phyloP scores from a whole-genome alignment of 192 early-diverging fungal species.

The Backusella parvicylindrica region DNA sequence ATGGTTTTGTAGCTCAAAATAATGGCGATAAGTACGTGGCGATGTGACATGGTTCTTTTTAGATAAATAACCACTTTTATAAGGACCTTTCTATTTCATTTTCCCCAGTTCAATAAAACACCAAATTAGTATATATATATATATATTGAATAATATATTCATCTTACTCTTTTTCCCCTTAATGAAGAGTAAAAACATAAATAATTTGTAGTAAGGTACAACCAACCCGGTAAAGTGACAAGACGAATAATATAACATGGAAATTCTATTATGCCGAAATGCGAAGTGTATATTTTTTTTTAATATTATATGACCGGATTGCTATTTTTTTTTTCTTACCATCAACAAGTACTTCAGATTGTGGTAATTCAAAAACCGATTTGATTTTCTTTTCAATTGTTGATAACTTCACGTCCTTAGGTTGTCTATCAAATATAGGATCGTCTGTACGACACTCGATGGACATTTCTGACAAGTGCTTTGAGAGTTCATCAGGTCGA shows the following conservation, averaged over 20 bases:
- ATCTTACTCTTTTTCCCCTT: constrained; percentile 42
- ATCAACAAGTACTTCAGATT: neutral
- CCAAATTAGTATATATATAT: neutral
- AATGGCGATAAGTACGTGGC: constrained; percentile 44
- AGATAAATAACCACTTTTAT: constrained; percentile 51
- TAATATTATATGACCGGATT: neutral
- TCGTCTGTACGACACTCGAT: constrained; percentile 5
- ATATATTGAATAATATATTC: neutral
- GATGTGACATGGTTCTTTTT: constrained; percentile 40
- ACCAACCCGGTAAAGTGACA: constrained; percentile 56
- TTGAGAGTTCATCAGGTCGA: neutral
- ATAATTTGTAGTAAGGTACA: constrained; percentile 58
- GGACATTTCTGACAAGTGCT: neutral
- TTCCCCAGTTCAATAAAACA: neutral
- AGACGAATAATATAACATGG: constrained; percentile 59
- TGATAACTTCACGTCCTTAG: neutral
- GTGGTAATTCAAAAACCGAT: constrained; percentile 7
- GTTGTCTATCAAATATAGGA: neutral
- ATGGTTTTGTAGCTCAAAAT: constrained; percentile 59
- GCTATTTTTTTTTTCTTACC: constrained; percentile 12
- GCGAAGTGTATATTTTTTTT: neutral
- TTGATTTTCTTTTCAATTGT: constrained; percentile 7
- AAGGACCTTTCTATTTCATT: constrained; percentile 39
- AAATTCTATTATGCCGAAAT: constrained; percentile 42
- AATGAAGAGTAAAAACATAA: constrained; percentile 63